Base-by-base conservation (phyloP, 2,329 filamentous ascomycete species). In the Cercospora sp. region DNA sequence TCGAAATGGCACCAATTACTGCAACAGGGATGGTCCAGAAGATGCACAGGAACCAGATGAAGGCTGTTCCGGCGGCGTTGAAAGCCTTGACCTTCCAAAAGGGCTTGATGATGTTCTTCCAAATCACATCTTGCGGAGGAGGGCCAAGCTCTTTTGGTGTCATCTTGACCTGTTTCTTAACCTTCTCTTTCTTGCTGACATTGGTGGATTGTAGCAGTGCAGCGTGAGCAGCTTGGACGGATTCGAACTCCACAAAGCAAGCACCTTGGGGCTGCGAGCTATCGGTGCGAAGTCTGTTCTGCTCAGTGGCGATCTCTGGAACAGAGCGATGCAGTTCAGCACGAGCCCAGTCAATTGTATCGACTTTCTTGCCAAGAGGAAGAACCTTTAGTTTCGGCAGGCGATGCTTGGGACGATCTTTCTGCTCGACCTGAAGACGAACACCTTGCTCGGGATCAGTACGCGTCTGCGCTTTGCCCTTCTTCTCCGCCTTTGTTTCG, bases 301-400 rank as follows among this genome's bases (percentile, higher is more conserved):
- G 92, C 53, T 89, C 85, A 20, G 85, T 81, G 51, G 90, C 85
- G 30, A 92, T 89, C 70, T 91, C 86, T 1, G 92, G 91, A 45
- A 90, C 88, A 42, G 94, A 84, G 58, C 89, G 88, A 63, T 89
- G 87, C 61, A 97, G 86, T 77, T 94, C 90, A 2, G 84, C 84
- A 51, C 94, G 90, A 69, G 90, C 90, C 89, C 92, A 97, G 69
- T 94, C 88, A 78, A 98, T 96, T 0, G 93, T 94, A 80, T 98
- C 93, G 20, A 96, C 92, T 77, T 94, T 94, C 75, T 91, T 88
- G 72, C 92, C 90, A 71, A 93, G 84, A 40, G 96, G 80, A 30
- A 74, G 65, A 12, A 51, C 20, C 59, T 72, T 73, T 4, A 48
- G 36, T 26, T 45, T 45, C 20, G 68, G 70, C 20, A 89, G 82